A percentile compares a stretch with the other conserved stretches of the same genome.
Conservation (phyloP, 176 grass and related monocot genomes). For the Melocanna baccifera region DNA sequence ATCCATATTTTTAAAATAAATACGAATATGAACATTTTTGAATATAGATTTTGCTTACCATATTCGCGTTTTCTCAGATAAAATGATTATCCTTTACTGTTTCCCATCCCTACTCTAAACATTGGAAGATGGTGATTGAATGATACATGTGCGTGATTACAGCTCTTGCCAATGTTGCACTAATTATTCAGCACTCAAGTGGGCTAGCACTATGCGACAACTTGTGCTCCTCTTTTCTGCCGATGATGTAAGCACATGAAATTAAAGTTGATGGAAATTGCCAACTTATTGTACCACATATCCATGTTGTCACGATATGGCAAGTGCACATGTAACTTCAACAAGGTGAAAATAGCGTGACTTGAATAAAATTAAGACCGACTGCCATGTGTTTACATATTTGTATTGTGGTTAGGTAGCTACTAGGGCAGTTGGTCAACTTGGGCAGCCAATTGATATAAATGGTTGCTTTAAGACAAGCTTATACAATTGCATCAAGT, state of each 20-base stretch:
- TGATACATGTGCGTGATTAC: neutral
- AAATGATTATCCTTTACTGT: no score
- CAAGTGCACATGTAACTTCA: neutral
- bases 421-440: conserved; percentile 40
- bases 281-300: conserved; percentile 8
- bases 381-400: neutral
- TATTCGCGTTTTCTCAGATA: no score
- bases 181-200: neutral
- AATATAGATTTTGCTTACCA: no score
- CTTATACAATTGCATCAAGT: neutral
- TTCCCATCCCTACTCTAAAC: neutral
- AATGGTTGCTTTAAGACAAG: conserved; percentile 12
- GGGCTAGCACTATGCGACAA: neutral
- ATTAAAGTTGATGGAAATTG: conserved; percentile 8
- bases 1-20: no score
- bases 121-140: neutral
- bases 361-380: conserved; percentile 28
- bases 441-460: conserved; percentile 2
- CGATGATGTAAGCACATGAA: neutral
- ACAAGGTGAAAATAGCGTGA: conserved; percentile 9
- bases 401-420: neutral
- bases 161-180: neutral
- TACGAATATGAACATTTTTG: no score
- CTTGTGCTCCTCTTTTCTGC: conserved; percentile 24
- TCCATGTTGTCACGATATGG: conserved; percentile 9